Evolutionary conservation across 2,329 filamentous ascomycete species (phyloP).

Genomic region (Fusarium caatingaense): DNA sequence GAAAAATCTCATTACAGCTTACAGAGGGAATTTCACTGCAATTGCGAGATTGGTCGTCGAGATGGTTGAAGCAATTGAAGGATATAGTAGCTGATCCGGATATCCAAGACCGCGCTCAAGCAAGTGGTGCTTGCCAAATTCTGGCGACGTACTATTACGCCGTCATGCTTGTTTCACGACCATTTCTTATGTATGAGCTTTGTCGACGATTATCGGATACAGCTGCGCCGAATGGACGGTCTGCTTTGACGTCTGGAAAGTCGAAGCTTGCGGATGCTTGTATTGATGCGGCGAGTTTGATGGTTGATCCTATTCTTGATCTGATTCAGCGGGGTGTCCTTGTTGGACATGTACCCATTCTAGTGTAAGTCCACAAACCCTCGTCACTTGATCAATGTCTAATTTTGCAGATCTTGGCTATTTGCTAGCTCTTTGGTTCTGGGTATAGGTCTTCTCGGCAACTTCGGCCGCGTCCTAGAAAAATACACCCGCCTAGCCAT

Average conservation of each 20-base stretch:
- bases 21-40: conserved; percentile 66
- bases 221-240: conserved; percentile 13
- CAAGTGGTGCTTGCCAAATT: conserved; percentile 63
- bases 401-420: conserved; percentile 59
- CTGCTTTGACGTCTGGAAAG: conserved; percentile 55
- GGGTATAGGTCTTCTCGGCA: conserved; percentile 62
- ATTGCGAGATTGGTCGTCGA: conserved; percentile 62
- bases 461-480: conserved; percentile 64
- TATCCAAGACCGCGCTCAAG: conserved; percentile 45
- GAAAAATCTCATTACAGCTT: conserved; percentile 64
- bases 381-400: neutral
- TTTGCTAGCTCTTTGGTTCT: conserved; percentile 65
- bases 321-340: conserved; percentile 57
- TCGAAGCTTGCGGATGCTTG: conserved; percentile 65
- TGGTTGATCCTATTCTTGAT: conserved; percentile 62
- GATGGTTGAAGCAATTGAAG: conserved; percentile 61
- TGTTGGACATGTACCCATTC: conserved; percentile 60
- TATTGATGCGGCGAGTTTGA: conserved; percentile 65
- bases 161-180: conserved; percentile 67
- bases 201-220: conserved; percentile 58
- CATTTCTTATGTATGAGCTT: conserved; percentile 68
- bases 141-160: conserved; percentile 66
- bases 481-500: conserved; percentile 62
- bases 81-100: conserved; percentile 47
- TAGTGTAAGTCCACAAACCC: conserved; percentile 56